Evolutionary conservation across 2,329 filamentous ascomycete species (phyloP).

Genomic region (Dothideomycetes sp.): DNA sequence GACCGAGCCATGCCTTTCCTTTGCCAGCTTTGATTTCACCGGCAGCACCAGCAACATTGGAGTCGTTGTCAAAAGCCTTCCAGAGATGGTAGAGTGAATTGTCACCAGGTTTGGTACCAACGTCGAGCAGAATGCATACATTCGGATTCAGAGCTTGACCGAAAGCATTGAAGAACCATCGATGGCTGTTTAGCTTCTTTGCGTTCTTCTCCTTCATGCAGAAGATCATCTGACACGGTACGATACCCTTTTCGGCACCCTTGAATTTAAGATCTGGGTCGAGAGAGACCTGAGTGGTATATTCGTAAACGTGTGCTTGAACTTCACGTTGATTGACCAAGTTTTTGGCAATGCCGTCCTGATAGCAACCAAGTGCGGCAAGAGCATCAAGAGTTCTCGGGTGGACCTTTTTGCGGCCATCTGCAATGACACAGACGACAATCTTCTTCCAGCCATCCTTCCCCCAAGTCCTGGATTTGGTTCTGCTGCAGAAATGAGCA

Average conservation of each 20-base stretch:
- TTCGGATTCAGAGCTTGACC: constrained; percentile 87
- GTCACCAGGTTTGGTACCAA: constrained; percentile 80
- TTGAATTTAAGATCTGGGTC: constrained; percentile 97
- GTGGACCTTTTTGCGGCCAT: constrained; percentile 88
- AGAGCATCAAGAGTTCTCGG: constrained; percentile 86
- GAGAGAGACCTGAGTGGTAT: constrained; percentile 94
- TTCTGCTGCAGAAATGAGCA: constrained; percentile 85
- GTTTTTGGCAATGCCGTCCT: constrained; percentile 97
- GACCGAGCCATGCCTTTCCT: constrained; percentile 67
- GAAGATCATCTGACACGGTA: constrained; percentile 96
- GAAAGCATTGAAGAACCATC: constrained; percentile 99
- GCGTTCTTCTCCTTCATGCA: constrained; percentile 96
- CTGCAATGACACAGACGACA: constrained; percentile 91
- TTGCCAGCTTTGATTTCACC: constrained; percentile 98
- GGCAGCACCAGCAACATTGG: constrained; percentile 90
- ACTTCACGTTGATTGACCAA: constrained; percentile 93
- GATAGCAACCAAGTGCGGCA: constrained; percentile 94
- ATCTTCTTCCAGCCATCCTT: constrained; percentile 98
- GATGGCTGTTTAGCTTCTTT: constrained; percentile 95
- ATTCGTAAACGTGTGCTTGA: constrained; percentile 95
- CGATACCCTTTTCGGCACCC: constrained; percentile 96
- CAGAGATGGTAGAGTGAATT: constrained; percentile 95
- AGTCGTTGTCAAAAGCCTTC: constrained; percentile 98
- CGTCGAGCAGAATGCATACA: constrained; percentile 91
- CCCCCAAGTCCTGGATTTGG: constrained; percentile 90